These are phyloP conservation scores for Cryphonectria parasitica DNA, from an alignment of 2,329 filamentous ascomycete genomes.

Conservation along the genomic window DNA sequence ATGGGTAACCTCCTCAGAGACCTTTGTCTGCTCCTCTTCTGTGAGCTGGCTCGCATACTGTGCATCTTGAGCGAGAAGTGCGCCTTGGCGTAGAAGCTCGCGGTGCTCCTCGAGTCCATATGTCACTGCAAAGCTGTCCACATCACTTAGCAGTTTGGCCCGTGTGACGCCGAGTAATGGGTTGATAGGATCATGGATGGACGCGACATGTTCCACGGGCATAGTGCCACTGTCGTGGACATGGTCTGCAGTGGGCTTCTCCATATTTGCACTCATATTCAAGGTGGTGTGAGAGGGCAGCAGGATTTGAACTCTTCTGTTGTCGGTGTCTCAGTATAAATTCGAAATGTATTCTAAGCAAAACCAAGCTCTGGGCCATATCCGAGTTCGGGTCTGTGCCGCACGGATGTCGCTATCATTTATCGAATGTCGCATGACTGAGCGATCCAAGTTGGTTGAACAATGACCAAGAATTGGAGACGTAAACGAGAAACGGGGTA, in stretches of 20 bases:
- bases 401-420: background rate
- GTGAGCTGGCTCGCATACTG: background rate
- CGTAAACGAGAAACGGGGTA: background rate
- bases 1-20: slow-evolving; percentile 59
- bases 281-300: background rate
- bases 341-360: background rate
- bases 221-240: background rate
- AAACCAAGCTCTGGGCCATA: background rate
- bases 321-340: background rate
- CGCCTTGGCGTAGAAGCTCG: background rate
- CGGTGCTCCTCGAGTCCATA: background rate
- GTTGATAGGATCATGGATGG: background rate
- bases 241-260: background rate
- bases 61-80: background rate
- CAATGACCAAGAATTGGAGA: background rate
- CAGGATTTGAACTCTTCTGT: background rate
- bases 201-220: background rate
- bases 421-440: background rate
- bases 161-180: background rate
- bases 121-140: background rate
- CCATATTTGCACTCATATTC: background rate
- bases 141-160: background rate
- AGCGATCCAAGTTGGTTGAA: background rate
- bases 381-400: background rate
- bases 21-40: background rate